Percentiles rank a stretch among this genome's conserved stretches.
These are phyloP conservation scores for Schoenoplectus tabernaemontani DNA, from an alignment of 202 grass and related monocot genomes.

Conservation along the genomic window DNA sequence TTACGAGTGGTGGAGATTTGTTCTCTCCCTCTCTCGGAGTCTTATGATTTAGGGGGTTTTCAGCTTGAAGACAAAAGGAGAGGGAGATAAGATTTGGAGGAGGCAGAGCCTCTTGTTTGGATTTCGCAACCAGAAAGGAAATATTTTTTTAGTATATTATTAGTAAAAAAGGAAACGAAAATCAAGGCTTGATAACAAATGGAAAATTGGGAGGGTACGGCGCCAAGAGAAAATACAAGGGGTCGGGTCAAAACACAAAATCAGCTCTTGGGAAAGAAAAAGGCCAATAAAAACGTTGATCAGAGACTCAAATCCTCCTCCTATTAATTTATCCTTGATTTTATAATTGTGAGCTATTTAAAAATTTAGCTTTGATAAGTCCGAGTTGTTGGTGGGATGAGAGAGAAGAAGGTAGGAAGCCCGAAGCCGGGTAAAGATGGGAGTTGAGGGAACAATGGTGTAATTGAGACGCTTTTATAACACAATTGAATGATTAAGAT, in stretches of 20 bases:
- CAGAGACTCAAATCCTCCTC: no score
- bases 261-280: conserved; percentile 12
- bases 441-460: conserved; percentile 3
- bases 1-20: conserved; percentile 19
- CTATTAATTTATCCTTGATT: no score
- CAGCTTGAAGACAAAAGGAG: conserved; percentile 21
- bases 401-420: not conserved
- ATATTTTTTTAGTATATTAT: no score
- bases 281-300: not conserved
- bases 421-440: not conserved
- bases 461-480: conserved; percentile 10
- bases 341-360: no score
- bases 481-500: not conserved
- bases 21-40: not conserved
- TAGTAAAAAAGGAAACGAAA: not conserved
- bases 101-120: conserved; percentile 5
- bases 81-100: conserved; percentile 23
- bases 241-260: not conserved
- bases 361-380: not conserved
- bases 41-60: conserved; percentile 10
- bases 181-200: not conserved
- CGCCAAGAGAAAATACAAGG: not conserved
- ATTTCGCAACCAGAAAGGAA: conserved; percentile 15
- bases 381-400: not conserved
- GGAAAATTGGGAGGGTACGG: not conserved